Evolutionary conservation across 1,284 basidiomycete species (phyloP).

Genomic region (Cutaneotrichosporon curvatum): DNA sequence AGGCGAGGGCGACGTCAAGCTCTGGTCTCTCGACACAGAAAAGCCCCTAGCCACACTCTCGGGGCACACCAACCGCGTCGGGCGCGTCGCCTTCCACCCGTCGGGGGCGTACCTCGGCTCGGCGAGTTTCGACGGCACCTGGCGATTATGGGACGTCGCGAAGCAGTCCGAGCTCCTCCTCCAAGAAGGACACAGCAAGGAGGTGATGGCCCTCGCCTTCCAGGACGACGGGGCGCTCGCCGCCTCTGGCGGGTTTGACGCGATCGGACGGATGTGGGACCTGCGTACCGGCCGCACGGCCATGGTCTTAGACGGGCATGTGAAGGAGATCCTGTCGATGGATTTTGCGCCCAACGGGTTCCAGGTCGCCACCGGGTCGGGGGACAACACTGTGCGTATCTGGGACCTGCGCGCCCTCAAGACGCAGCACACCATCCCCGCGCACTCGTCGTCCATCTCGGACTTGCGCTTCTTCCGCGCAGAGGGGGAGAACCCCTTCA

Average conservation of each 20-base stretch:
- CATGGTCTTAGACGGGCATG: slow-evolving; percentile 97
- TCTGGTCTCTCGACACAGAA: slow-evolving; percentile 74
- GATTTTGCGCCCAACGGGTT: slow-evolving; percentile 97
- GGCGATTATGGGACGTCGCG: slow-evolving; percentile 90
- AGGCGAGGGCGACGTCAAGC: slow-evolving; percentile 72
- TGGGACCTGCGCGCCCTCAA: slow-evolving; percentile 95
- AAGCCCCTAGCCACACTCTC: slow-evolving; percentile 70
- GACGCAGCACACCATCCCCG: slow-evolving; percentile 92
- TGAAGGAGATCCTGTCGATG: slow-evolving; percentile 84
- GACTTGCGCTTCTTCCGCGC: slow-evolving; percentile 87
- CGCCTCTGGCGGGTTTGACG: slow-evolving; percentile 94
- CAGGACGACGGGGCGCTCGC: slow-evolving; percentile 89
- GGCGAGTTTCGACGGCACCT: slow-evolving; percentile 96
- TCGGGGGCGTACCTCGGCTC: slow-evolving; percentile 87
- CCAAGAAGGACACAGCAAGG: slow-evolving; percentile 96
- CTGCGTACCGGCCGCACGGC: slow-evolving; percentile 87
- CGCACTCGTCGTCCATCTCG: slow-evolving; percentile 87
- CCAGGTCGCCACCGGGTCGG: slow-evolving; percentile 92
- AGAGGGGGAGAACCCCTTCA: slow-evolving; percentile 29
- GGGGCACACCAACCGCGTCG: slow-evolving; percentile 86
- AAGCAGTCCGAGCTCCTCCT: slow-evolving; percentile 73
- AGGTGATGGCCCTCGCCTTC: slow-evolving; percentile 91
- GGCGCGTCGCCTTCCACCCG: slow-evolving; percentile 91
- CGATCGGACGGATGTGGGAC: slow-evolving; percentile 96
- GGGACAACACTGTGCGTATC: slow-evolving; percentile 94